Evolutionary conservation across 2,329 filamentous ascomycete species (phyloP).

Genomic region (Colletotrichum sp.): DNA sequence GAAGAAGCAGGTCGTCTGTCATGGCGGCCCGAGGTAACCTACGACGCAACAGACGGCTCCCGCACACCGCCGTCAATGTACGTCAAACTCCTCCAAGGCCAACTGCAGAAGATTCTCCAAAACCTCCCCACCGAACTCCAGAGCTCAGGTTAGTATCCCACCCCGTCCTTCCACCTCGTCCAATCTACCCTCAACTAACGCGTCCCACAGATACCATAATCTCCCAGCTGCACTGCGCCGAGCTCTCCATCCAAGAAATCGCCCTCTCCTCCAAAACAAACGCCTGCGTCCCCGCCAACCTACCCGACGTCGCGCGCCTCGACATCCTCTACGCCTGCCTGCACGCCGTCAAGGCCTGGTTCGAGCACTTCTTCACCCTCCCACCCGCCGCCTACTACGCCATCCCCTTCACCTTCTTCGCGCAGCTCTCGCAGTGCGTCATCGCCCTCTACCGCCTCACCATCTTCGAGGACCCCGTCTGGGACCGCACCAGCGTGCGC

Average conservation of each 20-base stretch:
- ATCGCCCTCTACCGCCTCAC: conserved; percentile 37
- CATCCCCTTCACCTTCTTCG: conserved; percentile 38
- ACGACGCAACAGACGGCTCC: not conserved
- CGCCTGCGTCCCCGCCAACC: conserved; percentile 17
- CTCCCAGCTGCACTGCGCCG: conserved; percentile 37
- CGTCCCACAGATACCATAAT: conserved; percentile 35
- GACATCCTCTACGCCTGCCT: conserved; percentile 34
- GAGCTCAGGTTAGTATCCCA: conserved; percentile 32
- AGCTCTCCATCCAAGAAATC: conserved; percentile 42
- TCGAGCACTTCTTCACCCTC: conserved; percentile 36
- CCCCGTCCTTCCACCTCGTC: too few relatives aligned
- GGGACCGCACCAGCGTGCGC: conserved; percentile 39
- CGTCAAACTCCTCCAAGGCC: conserved; percentile 30
- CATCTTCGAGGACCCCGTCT: conserved; percentile 39
- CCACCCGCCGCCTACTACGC: conserved; percentile 30
- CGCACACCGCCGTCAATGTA: conserved; percentile 29
- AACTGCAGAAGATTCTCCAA: conserved; percentile 28
- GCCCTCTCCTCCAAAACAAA: conserved; percentile 21
- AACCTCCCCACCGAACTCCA: conserved; percentile 27
- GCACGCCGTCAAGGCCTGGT: conserved; percentile 27
- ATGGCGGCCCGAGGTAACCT: conserved; percentile 22
- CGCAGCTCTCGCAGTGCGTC: conserved; percentile 36
- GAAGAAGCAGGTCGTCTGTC: conserved; percentile 29
- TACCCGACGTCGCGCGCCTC: conserved; percentile 25
- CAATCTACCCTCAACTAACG: not conserved